Percentiles rank a stretch among this genome's conserved stretches.
Evolutionary conservation across 2,329 filamentous ascomycete genomes (phyloP).

Genomic region (Colletotrichum incanum): DNA sequence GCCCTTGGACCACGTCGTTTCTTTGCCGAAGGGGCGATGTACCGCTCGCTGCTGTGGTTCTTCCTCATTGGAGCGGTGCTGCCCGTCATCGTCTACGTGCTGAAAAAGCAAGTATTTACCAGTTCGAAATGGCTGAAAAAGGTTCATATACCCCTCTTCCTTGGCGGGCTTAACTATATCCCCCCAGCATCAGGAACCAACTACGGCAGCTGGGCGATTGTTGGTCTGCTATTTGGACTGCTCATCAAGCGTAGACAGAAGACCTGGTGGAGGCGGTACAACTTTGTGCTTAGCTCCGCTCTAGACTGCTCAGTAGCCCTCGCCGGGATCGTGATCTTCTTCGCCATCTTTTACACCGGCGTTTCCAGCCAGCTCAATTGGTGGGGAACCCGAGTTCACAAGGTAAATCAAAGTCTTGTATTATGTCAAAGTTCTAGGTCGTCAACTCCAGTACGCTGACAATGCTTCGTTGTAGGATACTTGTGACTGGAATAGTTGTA

Average conservation of each 20-base stretch:
- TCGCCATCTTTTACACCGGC: constrained; percentile 52
- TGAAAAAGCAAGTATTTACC: constrained; percentile 44
- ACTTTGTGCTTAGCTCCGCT: constrained; percentile 52
- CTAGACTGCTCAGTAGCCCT: constrained; percentile 53
- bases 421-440: too few species aligned
- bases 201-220: constrained; percentile 52
- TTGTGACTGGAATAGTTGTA: constrained; percentile 41
- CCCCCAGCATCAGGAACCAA: constrained; percentile 53
- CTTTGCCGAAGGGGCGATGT: constrained; percentile 66
- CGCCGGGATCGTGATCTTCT: constrained; percentile 53
- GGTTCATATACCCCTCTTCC: constrained; percentile 51
- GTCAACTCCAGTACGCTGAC: background rate
- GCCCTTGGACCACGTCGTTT: constrained; percentile 70
- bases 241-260: constrained; percentile 47
- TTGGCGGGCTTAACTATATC: constrained; percentile 52
- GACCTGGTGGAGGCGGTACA: constrained; percentile 52
- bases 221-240: constrained; percentile 50
- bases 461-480: constrained; percentile 23
- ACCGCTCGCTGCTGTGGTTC: constrained; percentile 66
- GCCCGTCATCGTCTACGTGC: constrained; percentile 63
- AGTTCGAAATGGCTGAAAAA: constrained; percentile 44
- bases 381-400: constrained; percentile 51
- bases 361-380: constrained; percentile 48
- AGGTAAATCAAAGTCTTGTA: constrained; percentile 24
- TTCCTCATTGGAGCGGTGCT: constrained; percentile 67